phyloP scores from a whole-genome alignment of 805 yeast genomes.

The Teunomyces aglyptinius region DNA sequence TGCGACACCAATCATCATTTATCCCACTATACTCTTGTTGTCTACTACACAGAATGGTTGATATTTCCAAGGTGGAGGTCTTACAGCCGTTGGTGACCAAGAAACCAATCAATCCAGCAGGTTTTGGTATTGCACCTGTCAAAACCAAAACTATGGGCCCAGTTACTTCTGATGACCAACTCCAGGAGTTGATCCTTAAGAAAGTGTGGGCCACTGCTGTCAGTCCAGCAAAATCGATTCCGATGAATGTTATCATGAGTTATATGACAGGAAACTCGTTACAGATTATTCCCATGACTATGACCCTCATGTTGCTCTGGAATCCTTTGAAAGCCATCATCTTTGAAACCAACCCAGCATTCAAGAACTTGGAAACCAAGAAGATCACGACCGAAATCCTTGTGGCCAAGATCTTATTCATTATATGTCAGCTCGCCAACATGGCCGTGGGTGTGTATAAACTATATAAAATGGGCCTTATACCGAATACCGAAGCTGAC shows the following conservation, averaged over 20 bases:
- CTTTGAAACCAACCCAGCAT: conserved; percentile 51
- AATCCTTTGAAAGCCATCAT: conserved; percentile 74
- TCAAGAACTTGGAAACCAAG: conserved; percentile 46
- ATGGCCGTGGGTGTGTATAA: conserved; percentile 82
- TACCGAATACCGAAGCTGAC: conserved; percentile 84
- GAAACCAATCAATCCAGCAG: conserved; percentile 16
- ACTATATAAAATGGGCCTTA: conserved; percentile 80
- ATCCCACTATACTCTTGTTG: too few species aligned
- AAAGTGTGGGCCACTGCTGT: conserved; percentile 87
- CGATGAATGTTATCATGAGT: conserved; percentile 87
- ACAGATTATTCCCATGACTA: conserved; percentile 87
- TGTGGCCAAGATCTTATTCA: conserved; percentile 48
- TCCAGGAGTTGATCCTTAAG: conserved; percentile 46
- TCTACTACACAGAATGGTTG: conserved; percentile 2
- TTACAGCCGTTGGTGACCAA: conserved; percentile 8
- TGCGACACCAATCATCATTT: too few species aligned
- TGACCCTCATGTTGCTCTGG: conserved; percentile 80
- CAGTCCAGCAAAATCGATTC: conserved; percentile 79
- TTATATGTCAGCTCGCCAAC: conserved; percentile 48
- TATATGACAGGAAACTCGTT: conserved; percentile 90
- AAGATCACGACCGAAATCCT: conserved; percentile 29
- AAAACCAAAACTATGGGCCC: conserved; percentile 1
- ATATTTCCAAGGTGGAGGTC: conserved; percentile 8
- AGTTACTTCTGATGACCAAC: conserved; percentile 14
- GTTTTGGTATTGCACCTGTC: conserved; percentile 12